phyloP scores from a whole-genome alignment of 2,329 filamentous ascomycete species.

The Calonectria montana region DNA sequence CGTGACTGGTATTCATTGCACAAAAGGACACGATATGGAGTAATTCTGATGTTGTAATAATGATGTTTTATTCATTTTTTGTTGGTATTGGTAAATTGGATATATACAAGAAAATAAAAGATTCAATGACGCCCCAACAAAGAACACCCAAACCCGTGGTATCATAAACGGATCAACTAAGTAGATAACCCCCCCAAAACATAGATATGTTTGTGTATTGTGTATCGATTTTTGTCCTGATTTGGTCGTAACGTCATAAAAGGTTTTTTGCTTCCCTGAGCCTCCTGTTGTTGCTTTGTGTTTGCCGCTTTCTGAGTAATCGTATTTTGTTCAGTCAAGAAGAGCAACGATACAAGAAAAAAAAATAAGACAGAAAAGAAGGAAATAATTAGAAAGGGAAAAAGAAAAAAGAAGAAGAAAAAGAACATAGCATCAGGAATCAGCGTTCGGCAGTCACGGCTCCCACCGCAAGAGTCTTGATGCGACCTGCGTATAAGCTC shows the following conservation, averaged over 20 bases:
- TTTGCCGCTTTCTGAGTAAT: background rate
- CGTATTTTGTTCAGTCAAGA: background rate
- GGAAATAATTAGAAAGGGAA: background rate
- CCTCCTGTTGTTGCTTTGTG: constrained; percentile 15
- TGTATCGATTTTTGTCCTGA: constrained; percentile 12
- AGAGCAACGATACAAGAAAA: background rate
- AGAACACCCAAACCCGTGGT: constrained; percentile 18
- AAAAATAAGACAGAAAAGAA: background rate
- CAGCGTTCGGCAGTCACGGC: constrained; percentile 50
- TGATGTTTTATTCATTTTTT: background rate
- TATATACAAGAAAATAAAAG: background rate
- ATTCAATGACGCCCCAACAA: background rate
- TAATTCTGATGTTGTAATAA: background rate
- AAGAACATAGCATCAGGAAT: background rate
- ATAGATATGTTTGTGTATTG: background rate
- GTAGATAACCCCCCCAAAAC: background rate
- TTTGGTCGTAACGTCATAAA: constrained; percentile 9
- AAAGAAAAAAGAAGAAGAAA: background rate
- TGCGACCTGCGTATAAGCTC: constrained; percentile 78
- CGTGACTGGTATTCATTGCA: background rate
- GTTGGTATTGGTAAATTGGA: background rate
- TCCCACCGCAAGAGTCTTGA: constrained; percentile 77
- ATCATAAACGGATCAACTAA: constrained; percentile 19
- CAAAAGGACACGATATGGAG: background rate
- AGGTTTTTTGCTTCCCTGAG: constrained; percentile 8